Percentiles rank a stretch among this genome's conserved stretches.
phyloP scores from a whole-genome alignment of 345 rosid genomes.

The Carallia brachiata region DNA sequence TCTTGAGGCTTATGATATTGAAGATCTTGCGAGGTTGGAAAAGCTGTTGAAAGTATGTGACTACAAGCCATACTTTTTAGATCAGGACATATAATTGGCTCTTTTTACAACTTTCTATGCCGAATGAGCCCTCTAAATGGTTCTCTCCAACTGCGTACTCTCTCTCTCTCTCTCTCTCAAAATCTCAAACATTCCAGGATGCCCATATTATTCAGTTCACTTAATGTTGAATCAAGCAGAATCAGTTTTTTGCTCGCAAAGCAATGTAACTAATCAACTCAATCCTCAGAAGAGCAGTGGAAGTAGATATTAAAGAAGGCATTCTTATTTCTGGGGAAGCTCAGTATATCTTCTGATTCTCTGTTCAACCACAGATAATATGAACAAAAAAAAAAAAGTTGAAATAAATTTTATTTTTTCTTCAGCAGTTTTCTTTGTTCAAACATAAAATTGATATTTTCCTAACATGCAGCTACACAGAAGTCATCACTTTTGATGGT shows the following conservation, averaged over 20 bases:
- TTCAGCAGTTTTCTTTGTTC: background rate
- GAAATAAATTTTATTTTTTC: background rate
- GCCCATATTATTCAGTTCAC: slow-evolving; percentile 75
- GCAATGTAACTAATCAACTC: slow-evolving; percentile 67
- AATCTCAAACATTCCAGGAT: slow-evolving; percentile 41
- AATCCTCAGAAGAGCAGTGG: slow-evolving; percentile 76
- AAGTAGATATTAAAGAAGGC: slow-evolving; percentile 77
- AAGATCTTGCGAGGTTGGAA: too few species aligned
- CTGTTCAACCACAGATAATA: background rate
- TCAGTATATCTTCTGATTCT: slow-evolving; percentile 45
- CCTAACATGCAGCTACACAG: slow-evolving; percentile 61
- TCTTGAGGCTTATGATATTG: too few species aligned
- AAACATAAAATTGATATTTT: background rate
- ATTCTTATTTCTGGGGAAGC: slow-evolving; percentile 91
- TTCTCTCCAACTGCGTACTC: too few species aligned
- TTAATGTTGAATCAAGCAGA: slow-evolving; percentile 41
- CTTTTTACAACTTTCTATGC: background rate
- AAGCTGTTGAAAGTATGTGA: too few species aligned
- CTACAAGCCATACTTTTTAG: too few species aligned
- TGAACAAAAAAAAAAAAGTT: background rate
- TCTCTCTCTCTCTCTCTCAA: too few species aligned
- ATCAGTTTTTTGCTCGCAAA: slow-evolving; percentile 84
- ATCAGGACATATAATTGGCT: too few species aligned
- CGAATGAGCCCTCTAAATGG: too few species aligned
- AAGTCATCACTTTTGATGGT: slow-evolving; percentile 84